These are phyloP conservation scores for Pyrenula massariospora DNA, from an alignment of 495 filamentous ascomycete species.

Conservation along the genomic window DNA sequence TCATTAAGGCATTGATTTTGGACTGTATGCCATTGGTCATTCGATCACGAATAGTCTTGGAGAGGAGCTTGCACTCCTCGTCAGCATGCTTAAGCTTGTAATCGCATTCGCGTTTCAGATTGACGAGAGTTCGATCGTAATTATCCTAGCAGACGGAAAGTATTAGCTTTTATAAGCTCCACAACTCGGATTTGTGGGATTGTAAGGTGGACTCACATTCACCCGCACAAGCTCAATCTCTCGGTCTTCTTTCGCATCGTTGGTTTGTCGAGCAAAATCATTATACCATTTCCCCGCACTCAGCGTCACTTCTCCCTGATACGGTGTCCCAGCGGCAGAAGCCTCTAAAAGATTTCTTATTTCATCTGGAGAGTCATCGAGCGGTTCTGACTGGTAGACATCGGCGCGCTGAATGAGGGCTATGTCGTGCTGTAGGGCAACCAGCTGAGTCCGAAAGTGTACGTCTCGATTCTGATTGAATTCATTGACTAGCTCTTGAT, in stretches of 20 bases:
- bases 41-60: constrained; percentile 70
- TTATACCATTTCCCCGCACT: constrained; percentile 71
- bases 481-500: constrained; percentile 57
- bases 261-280: constrained; percentile 71
- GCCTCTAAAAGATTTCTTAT: constrained; percentile 52
- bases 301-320: constrained; percentile 44
- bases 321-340: constrained; percentile 37
- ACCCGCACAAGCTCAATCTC: constrained; percentile 67
- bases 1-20: constrained; percentile 64
- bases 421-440: constrained; percentile 81
- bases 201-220: constrained; percentile 62
- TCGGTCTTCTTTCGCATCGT: constrained; percentile 70
- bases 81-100: constrained; percentile 60
- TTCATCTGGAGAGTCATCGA: constrained; percentile 59
- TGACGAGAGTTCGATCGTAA: constrained; percentile 28
- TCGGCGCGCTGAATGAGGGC: constrained; percentile 73
- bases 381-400: constrained; percentile 57
- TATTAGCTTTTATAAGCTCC: too few relatives aligned
- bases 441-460: constrained; percentile 79
- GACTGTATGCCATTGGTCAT: constrained; percentile 64
- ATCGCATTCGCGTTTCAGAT: constrained; percentile 27
- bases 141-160: constrained; percentile 21
- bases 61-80: constrained; percentile 69
- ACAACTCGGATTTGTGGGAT: too few relatives aligned
- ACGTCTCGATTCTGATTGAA: constrained; percentile 72